Evolutionary conservation across 306 rosid genomes (phyloP).

Genomic region (Sicyos baderoa): DNA sequence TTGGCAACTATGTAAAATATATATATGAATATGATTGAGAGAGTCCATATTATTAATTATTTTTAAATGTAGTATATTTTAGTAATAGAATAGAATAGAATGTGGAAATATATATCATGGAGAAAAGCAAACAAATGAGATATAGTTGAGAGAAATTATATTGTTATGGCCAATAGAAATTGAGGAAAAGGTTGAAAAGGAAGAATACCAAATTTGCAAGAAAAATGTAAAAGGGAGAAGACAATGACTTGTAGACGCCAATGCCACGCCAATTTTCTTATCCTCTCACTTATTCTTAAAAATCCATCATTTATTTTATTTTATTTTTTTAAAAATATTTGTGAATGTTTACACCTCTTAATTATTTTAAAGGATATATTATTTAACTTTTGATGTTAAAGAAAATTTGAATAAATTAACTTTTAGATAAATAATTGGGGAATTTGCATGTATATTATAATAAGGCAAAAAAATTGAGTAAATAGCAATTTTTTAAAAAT

Average conservation of each 20-base stretch:
- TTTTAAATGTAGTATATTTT: neutral
- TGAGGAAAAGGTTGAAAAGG: neutral
- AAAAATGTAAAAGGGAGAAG: neutral
- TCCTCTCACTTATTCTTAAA: neutral
- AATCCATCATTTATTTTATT: too few species aligned
- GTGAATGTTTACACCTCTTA: too few species aligned
- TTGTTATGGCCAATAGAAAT: neutral
- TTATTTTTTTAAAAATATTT: too few species aligned
- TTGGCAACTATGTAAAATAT: too few species aligned
- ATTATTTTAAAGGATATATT: too few species aligned
- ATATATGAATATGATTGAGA: neutral
- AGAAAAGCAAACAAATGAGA: neutral
- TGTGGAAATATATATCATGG: neutral
- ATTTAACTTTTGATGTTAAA: too few species aligned
- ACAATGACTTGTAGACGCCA: neutral
- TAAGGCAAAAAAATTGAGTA: too few species aligned
- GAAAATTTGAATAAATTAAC: too few species aligned
- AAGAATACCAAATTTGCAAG: neutral
- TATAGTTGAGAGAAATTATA: neutral
- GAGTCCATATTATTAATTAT: neutral
- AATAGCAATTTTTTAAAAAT: too few species aligned
- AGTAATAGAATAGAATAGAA: neutral
- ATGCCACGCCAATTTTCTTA: slow-evolving; percentile 1
- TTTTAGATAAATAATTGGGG: too few species aligned
- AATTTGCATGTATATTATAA: too few species aligned